Base-by-base conservation (phyloP, 352 stramenopile species). In the Pythium guiyangense region DNA sequence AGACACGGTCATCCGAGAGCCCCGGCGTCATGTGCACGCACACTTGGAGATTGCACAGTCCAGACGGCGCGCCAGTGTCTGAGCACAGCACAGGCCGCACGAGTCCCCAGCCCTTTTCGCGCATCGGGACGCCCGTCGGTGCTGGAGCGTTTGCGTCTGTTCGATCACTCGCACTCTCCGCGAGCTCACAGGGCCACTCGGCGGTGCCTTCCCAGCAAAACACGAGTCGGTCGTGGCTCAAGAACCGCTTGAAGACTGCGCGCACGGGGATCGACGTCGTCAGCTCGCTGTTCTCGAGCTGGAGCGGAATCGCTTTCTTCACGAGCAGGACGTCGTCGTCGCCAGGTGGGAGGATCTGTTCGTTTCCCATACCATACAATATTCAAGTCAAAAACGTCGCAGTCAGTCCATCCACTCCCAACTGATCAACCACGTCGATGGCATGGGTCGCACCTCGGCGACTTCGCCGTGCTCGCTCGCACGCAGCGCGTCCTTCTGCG, bases 101-200 rank as follows among this genome's bases (percentile, higher is more conserved):
- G n/a, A 60, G 25, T 3, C 54, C 54, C 54, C 54, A 60, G 22
- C 54, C 54, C 15, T 48, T 56, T 31, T 62, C 56, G 22, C 46
- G 48, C 56, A 62, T 26, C 0, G 27, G n/a, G 6, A 49, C 43
- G 26, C 35, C 42, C 8, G 25, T 10, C 4, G 44, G 11, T 11
- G 31, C 6, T 10, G 10, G 5, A 12, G 31, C 31, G 8, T 10
- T 12, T 2, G 31, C 31, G 12, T 37, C 8, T 10, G 31, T 43
- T 6, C 39, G 14, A 44, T 14, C 6, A 17, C 9, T 34, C 20
- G 20, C 34, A 10, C 18, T 15, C 1, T 20, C 35, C 8, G 18
- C 1, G 22, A 49, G 25, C 29, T 56, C 49, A 11, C 27, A 27
- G 2, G 48, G 56, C 56, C 56, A 62, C 47, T 56, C 49, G 26